Conservation (phyloP, 345 rosid genomes). For the Excoecaria cochinchinensis region DNA sequence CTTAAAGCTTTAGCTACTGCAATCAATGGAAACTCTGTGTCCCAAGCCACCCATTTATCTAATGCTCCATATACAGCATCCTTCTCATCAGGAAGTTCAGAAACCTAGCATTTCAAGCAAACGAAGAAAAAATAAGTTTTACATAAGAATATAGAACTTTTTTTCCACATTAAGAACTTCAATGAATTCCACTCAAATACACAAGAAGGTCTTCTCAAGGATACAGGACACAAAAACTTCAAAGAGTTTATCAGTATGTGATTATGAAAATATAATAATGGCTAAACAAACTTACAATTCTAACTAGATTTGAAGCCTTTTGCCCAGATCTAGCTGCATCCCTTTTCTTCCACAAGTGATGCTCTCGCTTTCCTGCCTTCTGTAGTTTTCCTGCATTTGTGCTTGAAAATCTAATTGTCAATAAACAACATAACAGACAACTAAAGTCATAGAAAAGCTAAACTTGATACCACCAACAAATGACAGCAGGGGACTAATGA, state of each 20-base stretch:
- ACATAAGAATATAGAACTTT: not conserved
- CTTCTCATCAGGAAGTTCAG: slow-evolving; percentile 76
- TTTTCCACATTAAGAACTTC: not conserved
- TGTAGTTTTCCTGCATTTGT: slow-evolving; percentile 41
- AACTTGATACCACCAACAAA: too few species aligned
- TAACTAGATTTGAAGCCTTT: slow-evolving; percentile 68
- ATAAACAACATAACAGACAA: not conserved
- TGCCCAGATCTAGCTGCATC: slow-evolving; percentile 78
- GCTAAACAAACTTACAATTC: slow-evolving; percentile 47
- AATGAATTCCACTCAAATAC: not conserved
- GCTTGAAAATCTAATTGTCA: slow-evolving; percentile 9
- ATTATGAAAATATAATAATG: not conserved
- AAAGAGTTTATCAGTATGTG: not conserved
- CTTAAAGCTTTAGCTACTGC: slow-evolving; percentile 73
- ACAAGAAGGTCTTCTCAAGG: not conserved
- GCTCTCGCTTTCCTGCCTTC: slow-evolving; percentile 53
- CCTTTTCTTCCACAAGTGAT: slow-evolving; percentile 75
- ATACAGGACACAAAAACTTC: not conserved
- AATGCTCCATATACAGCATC: slow-evolving; percentile 78
- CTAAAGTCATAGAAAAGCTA: too few species aligned
- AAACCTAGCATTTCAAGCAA: slow-evolving; percentile 45
- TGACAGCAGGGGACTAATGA: too few species aligned
- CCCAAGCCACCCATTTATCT: slow-evolving; percentile 90
- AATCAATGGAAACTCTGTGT: slow-evolving; percentile 73
- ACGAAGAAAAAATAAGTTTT: not conserved